Base-by-base conservation (phyloP, 371 early-diverging fungal species). In the Mycotypha africana region DNA sequence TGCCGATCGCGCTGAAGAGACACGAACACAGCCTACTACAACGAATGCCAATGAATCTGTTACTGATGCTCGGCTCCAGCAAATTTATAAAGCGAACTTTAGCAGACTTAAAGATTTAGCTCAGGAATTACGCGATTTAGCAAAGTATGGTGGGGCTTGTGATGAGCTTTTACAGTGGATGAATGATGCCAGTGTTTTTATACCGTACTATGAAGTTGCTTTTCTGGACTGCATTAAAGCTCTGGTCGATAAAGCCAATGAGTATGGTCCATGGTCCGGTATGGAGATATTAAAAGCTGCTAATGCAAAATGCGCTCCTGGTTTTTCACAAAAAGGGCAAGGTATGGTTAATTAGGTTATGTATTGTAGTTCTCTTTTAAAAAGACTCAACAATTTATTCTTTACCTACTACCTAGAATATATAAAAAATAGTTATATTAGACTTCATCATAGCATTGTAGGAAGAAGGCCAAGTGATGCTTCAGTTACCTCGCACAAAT, bases 81-180 rank as follows among this genome's bases (percentile, higher is more conserved):
- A 3, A 7, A 49, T 58, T 20, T 58, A 50, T 32, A 38, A 46
- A 3, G 39, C 45, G 11, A 67, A 67, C 31, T 58, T 56, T n/a
- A 22, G 42, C 10, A 51, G 65, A 7, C 45, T 70, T 12, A 16
- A 14, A 23, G 49, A 65, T 14, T 34, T 70, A 16, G 55, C 56
- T 30, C 17, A 48, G 22, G 66, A 70, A 20, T 39, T 70, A n/a
- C 42, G 42, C 8, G 34, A 56, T 4, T 33, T 57, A 24, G 19
- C 48, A 0, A 58, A 56, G 1, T 71, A 52, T 37, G 72, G 67
- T 8, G 45, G 42, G 11, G 72, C 67, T 14, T 67, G 67, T 30
- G 72, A 71, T 39, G 72, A 71, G 14, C 51, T 71, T 23, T 17
- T 53, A 11, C 42, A 42, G 16, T 65, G 67, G 72, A 33, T 67